Percentiles rank a stretch among this genome's conserved stretches.
phyloP scores from a whole-genome alignment of 352 stramenopile genomes.

The Phytophthora pistaciae region DNA sequence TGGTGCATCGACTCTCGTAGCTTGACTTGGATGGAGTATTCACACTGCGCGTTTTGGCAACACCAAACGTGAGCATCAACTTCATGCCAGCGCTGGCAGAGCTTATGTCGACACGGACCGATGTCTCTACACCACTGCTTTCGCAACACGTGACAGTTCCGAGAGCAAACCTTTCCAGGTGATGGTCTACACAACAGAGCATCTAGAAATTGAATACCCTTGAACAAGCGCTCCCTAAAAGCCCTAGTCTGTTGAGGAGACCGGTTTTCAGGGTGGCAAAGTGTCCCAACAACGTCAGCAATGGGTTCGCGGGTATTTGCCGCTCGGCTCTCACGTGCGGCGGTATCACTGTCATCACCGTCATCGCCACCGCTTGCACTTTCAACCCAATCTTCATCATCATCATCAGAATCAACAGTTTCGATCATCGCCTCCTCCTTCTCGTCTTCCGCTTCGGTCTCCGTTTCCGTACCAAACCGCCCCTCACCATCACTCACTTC shows the following conservation, averaged over 20 bases:
- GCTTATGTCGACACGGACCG: slow-evolving; percentile 49
- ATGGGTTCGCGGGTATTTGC: background rate
- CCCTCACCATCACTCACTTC: slow-evolving; percentile 10
- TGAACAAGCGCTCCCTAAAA: slow-evolving; percentile 56
- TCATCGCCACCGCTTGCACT: slow-evolving; percentile 1
- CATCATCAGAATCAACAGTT: slow-evolving; percentile 1
- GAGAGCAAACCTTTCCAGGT: slow-evolving; percentile 42
- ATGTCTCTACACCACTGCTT: slow-evolving; percentile 54
- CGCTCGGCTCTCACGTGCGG: background rate
- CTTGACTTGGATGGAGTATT: slow-evolving; percentile 65
- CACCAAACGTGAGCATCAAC: slow-evolving; percentile 57
- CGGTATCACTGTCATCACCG: slow-evolving; percentile 2
- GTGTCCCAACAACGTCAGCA: slow-evolving; percentile 48
- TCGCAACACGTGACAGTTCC: slow-evolving; percentile 53
- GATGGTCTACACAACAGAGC: slow-evolving; percentile 58
- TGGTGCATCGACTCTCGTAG: slow-evolving; percentile 66
- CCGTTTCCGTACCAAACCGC: slow-evolving; percentile 4
- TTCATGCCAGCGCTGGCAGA: slow-evolving; percentile 66
- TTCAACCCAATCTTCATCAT: slow-evolving; percentile 18
- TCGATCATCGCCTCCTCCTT: slow-evolving; percentile 10
- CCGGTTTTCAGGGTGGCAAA: slow-evolving; percentile 54
- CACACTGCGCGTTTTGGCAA: slow-evolving; percentile 56
- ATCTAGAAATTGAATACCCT: slow-evolving; percentile 62
- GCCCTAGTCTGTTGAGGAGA: slow-evolving; percentile 53
- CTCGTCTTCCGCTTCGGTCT: slow-evolving; percentile 14